Percentiles rank a stretch among this genome's conserved stretches.
phyloP scores from a whole-genome alignment of 306 rosid species.

The Cicer yamashitae region DNA sequence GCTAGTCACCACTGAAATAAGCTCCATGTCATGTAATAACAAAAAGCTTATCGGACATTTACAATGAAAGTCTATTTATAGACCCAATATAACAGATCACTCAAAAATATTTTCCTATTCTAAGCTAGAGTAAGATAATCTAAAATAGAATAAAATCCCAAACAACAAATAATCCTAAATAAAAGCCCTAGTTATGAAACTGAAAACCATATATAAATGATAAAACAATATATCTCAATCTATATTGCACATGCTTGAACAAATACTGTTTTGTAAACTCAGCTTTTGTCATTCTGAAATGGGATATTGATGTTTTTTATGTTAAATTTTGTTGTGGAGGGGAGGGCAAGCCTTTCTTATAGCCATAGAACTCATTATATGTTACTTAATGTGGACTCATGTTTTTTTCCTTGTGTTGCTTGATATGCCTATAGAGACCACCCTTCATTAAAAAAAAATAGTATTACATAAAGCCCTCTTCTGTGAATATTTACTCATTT shows the following conservation, averaged over 20 bases:
- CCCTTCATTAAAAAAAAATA: neutral
- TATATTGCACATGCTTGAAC: constrained; percentile 9
- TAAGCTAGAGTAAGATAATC: constrained; percentile 5
- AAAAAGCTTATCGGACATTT: neutral
- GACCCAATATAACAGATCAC: neutral
- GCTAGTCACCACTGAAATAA: neutral
- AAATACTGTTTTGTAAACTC: constrained; percentile 14
- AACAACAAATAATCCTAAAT: neutral
- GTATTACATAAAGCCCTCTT: constrained; percentile 1
- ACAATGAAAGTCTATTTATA: neutral
- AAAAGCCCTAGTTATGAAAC: neutral
- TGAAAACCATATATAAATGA: neutral
- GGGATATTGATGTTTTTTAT: neutral
- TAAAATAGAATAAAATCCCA: constrained; percentile 20
- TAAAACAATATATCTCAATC: neutral
- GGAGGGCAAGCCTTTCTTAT: neutral
- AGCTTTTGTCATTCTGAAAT: neutral
- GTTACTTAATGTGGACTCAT: neutral
- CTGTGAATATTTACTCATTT: neutral
- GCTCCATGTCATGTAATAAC: neutral
- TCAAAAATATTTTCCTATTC: neutral
- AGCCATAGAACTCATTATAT: neutral
- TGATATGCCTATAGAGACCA: neutral
- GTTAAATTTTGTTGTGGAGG: neutral
- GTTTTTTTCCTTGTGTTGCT: neutral